phyloP scores from a whole-genome alignment of 2,329 filamentous ascomycete genomes.

The Arthrinium puccinioides region DNA sequence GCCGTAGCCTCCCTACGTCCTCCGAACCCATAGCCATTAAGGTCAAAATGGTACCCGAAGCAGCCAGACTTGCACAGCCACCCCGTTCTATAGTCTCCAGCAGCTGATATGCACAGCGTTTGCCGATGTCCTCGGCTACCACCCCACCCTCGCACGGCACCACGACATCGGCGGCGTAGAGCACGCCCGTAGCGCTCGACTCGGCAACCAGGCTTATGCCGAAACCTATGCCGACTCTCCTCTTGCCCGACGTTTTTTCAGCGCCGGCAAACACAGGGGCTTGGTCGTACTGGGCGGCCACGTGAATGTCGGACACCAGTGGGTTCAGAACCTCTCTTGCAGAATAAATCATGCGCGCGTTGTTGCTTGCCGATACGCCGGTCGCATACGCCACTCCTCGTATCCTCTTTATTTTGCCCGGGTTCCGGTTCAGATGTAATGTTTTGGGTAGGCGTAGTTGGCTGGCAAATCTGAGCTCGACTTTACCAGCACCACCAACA shows the following conservation, averaged over 20 bases:
- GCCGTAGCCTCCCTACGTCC: constrained; percentile 78
- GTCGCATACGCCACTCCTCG: constrained; percentile 90
- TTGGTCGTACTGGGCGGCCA: constrained; percentile 72
- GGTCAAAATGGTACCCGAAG: constrained; percentile 68
- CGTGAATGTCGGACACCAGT: constrained; percentile 81
- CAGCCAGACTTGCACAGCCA: constrained; percentile 69
- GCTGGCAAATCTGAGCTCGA: constrained; percentile 89
- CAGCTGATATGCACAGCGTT: constrained; percentile 80
- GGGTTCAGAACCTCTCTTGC: constrained; percentile 82
- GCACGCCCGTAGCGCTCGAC: constrained; percentile 69
- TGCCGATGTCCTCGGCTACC: constrained; percentile 85
- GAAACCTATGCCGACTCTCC: constrained; percentile 79
- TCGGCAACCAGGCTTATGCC: constrained; percentile 88
- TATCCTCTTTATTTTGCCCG: constrained; percentile 80
- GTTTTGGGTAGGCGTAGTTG: constrained; percentile 93
- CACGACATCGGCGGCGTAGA: constrained; percentile 82
- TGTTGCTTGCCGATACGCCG: constrained; percentile 87
- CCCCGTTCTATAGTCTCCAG: constrained; percentile 76
- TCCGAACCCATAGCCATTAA: constrained; percentile 98
- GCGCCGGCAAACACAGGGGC: constrained; percentile 47
- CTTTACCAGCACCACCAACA: constrained; percentile 77
- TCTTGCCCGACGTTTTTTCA: constrained; percentile 48
- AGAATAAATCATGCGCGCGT: constrained; percentile 88
- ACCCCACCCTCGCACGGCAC: constrained; percentile 71
- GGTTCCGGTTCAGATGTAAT: constrained; percentile 73